Evolutionary conservation across 768 basidiomycete genomes (phyloP), one percentile per base, ranked within the genome.

Genomic region (Podaxis sp.): DNA sequence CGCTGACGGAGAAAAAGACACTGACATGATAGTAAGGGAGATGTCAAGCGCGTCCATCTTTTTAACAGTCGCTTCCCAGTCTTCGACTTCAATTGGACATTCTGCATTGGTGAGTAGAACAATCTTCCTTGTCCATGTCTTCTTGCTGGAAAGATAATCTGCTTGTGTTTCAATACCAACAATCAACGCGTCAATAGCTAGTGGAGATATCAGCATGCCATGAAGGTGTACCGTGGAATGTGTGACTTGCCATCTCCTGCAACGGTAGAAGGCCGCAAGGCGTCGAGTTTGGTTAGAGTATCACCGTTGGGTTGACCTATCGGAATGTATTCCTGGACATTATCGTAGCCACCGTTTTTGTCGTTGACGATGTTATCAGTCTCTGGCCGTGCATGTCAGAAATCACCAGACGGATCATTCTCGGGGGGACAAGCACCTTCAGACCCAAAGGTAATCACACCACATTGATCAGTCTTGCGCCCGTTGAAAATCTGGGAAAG

Each of bases 391-490:
- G 9, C 19, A 22, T 36, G 51, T 67, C 22, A 68, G 44, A 61
- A 42, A 30, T 33, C 52, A 30, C n/a, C 48, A 40, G n/a, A 12
- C 15, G 19, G 24, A 22, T 13, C 28, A 49, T 36, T n/a, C 7
- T 12, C n/a, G 6, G 38, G n/a, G 40, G 12, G 12, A 46, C 19
- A 9, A 62, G 51, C 66, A 81, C 94, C 85, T 73, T 93, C 87
- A 2, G 89, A 86, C n/a, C 93, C 96, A 69, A 94, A 95, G 2
- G 89, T 75, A 52, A 97, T 82, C 30, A 98, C 85, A n/a, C 94
- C 93, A 71, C 94, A 93, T 70, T 93, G 88, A 70, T 96, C 96
- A 9, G 96, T 98, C 79, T 96, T 97, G 46, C 96, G 82, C 13
- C 89, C 92, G 67, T 91, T 87, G 71, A 88, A 95, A 67, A 98